Base-by-base conservation (phyloP, 345 rosid species). In the Heritiera littoralis region DNA sequence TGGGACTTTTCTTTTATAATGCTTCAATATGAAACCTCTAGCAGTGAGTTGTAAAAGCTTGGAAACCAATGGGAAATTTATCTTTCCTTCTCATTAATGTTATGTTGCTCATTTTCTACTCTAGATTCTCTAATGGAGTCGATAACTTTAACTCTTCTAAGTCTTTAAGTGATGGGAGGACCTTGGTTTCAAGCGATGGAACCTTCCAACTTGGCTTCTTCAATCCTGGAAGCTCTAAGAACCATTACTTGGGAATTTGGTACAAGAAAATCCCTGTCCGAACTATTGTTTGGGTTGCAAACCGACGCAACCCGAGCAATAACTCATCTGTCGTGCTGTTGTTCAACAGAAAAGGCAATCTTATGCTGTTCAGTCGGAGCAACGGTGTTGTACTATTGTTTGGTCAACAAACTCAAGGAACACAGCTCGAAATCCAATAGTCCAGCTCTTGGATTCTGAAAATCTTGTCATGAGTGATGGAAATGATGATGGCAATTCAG, bases 251-350 rank as follows among this genome's bases (percentile, higher is more conserved):
- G 17, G 85, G 85, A 46, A 79, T 83, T 14, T 83, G 85, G 85
- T 83, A 75, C 78, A 74, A 65, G 43, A 76, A 79, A 9, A 35
- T 83, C 15, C 20, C 80, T 45, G 17, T 11, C 0, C 3, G 3
- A 23, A 76, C 82, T 13, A 61, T 80, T 5, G 80, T 83, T 4
- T 83, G 85, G 85, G 82, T 79, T 23, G 82, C 85, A 12, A 83
- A 83, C 56, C 71, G 85, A 48, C 52, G 72, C 7, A 11, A n/a
- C 3, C 85, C 85, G 7, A 38, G 79, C 28, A 43, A 46, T 56
- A 61, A 83, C 58, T 55, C 35, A 0, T 76, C 51, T 51, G 78
- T 82, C 7, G 11, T 40, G 6, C 45, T 79, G 3, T 63, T 15
- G 17, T 2, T 83, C 15, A 17, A 55, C n/a, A 49, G n/a, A 5